Evolutionary conservation across 495 filamentous ascomycete species (phyloP), one percentile per base, ranked within the genome.

Genomic region (Hypoxylon fuscum): DNA sequence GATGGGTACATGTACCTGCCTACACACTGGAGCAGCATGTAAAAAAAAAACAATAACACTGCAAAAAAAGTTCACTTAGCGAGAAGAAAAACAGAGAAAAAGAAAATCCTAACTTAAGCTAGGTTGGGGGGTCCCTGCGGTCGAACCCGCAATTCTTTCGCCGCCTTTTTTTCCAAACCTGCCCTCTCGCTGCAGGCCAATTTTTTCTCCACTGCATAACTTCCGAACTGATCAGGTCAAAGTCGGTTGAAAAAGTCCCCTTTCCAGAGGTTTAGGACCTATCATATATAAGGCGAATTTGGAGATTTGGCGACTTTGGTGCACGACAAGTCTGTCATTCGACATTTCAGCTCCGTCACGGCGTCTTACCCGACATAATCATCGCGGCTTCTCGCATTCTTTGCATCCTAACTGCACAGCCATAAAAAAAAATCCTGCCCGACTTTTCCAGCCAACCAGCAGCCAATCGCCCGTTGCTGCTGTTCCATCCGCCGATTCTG

Each of bases 361-460:
- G 63, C 53, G 58, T 66, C 25, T 52, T 44, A 58, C 63, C 62
- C 57, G 53, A 62, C 51, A 31, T 62, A 40, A 55, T 64, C 53
- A 40, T 17, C 37, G 63, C 67, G 66, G 63, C 64, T 72, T 65
- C 63, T 59, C 70, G 69, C 69, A 69, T 72, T 63, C 40, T 55
- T 59, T 72, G 69, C 69, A 69, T 72, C 60, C 40, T 55, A 61
- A 59, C 66, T 66, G 69, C 66, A 59, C 46, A 59, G 59, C 57
- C 63, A 14, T n/a, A n/a, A n/a, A n/a, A n/a, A n/a, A n/a, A n/a
- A 72, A 72, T 69, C 69, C 63, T 69, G 57, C 63, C 67, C 62
- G 54, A 69, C 49, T 49, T 60, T 59, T 46, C 43, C 63, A 70
- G 52, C 69, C 69, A 72, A 69, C 69, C 66, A 72, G 60, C 37